Evolutionary conservation across 441 rosid species (phyloP), one percentile per base, ranked within the genome.

Genomic region (Syzygium malaccense): DNA sequence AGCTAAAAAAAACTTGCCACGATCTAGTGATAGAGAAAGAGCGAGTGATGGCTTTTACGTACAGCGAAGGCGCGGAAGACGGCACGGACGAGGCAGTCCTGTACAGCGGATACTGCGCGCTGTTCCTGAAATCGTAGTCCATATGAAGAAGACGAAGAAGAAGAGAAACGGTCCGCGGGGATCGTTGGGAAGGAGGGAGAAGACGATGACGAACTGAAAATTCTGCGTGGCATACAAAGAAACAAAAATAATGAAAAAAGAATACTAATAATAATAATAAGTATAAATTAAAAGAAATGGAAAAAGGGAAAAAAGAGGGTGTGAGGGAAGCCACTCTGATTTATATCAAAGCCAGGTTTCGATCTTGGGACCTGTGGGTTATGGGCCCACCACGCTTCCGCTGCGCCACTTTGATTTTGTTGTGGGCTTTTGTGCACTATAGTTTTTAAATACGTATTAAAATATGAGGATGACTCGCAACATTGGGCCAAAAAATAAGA

Each of bases 321-420:
- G 75, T 1, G 2, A 30, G 23, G 37, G 75, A 66, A 66, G 75
- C 75, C 32, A 4, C 75, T 66, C 75, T 32, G 41, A 32, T 7
- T 45, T 8, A 11, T 85, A 85, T 85, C 86, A 85, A 58, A 85
- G 86, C 86, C 60, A 85, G 86, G 86, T 85, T 85, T 85, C 86
- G 86, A 85, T 55, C 86, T 49, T 85, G 66, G 86, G 86, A 85
- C 86, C 86, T 56, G 89, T 80, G 86, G 89, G 86, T 88, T 58
- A 88, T 57, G 86, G 89, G 86, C 86, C 75, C 78, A 87, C 89
- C 89, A 87, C 88, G 88, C 85, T 87, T 87, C 86, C 75, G 86
- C 86, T 79, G 86, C 86, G 86, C 86, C 89, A 78, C 87, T 83
- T 49, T 71, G 80, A 71, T 71, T 3, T 33, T 19, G 8, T 19